Evolutionary conservation across 345 rosid species (phyloP).

Genomic region (Iberis pinnata): DNA sequence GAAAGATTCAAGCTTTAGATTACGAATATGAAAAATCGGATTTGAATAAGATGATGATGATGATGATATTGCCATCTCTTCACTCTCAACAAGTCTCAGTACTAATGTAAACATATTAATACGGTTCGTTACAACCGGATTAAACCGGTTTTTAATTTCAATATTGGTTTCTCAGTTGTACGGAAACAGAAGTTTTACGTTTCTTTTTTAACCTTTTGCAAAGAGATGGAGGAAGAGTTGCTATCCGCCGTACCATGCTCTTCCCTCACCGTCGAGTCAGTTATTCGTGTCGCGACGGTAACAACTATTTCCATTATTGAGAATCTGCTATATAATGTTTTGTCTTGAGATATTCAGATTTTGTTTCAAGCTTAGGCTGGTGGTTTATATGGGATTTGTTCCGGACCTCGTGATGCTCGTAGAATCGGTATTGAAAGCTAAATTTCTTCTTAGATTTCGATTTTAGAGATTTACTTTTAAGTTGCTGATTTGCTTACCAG

Average conservation of each 20-base stretch:
- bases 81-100: background rate
- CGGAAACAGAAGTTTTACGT: background rate
- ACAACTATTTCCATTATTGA: background rate
- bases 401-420: conserved; percentile 57
- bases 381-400: conserved; percentile 63
- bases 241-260: conserved; percentile 59
- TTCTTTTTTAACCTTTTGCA: no score
- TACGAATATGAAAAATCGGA: conserved; percentile 35
- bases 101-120: no score
- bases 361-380: conserved; percentile 47
- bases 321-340: background rate
- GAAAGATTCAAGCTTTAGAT: conserved; percentile 42
- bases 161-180: background rate
- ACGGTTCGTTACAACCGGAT: conserved; percentile 2
- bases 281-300: conserved; percentile 61
- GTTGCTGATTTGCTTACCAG: conserved; percentile 36
- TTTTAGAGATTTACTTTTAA: no score
- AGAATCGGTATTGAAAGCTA: conserved; percentile 39
- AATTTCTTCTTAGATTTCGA: no score
- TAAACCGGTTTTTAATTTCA: conserved; percentile 12
- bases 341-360: background rate
- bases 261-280: conserved; percentile 59
- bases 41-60: conserved; percentile 27
- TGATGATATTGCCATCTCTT: background rate
- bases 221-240: conserved; percentile 50